Percentiles rank a stretch among this genome's conserved stretches.
Conservation (phyloP, 2,329 filamentous ascomycete genomes). For the Xylaria sp. region DNA sequence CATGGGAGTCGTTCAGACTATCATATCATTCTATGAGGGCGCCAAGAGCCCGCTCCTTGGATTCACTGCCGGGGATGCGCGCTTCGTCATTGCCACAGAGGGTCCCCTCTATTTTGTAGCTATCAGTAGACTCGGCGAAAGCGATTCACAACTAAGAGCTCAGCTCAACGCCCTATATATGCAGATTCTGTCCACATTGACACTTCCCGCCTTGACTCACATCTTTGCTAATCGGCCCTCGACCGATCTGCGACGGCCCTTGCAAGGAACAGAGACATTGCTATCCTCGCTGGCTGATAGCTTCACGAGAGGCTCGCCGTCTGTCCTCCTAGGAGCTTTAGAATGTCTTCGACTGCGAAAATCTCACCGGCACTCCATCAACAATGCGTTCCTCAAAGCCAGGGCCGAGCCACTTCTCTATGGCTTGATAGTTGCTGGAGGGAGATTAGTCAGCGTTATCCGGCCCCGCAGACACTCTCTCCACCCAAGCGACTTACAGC, state of each 20-base stretch:
- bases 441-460: conserved; percentile 92
- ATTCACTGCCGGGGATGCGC: conserved; percentile 87
- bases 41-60: conserved; percentile 79
- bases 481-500: conserved; percentile 92
- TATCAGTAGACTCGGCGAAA: conserved; percentile 92
- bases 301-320: conserved; percentile 92
- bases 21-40: conserved; percentile 95
- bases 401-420: conserved; percentile 85
- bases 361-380: conserved; percentile 85
- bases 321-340: conserved; percentile 85
- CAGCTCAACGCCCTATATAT: conserved; percentile 97
- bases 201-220: conserved; percentile 83
- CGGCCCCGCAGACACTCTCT: conserved; percentile 93
- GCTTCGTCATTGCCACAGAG: conserved; percentile 86
- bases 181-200: conserved; percentile 96
- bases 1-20: conserved; percentile 94
- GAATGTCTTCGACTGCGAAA: conserved; percentile 95
- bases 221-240: conserved; percentile 92
- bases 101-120: conserved; percentile 93
- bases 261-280: conserved; percentile 91
- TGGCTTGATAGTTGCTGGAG: conserved; percentile 91
- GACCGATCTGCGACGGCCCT: conserved; percentile 88
- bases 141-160: conserved; percentile 83
- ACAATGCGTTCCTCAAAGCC: conserved; percentile 84
- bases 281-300: conserved; percentile 93